These are phyloP conservation scores for Leptodermis oblonga DNA, from an alignment of 257 asterid species.

Conservation along the genomic window DNA sequence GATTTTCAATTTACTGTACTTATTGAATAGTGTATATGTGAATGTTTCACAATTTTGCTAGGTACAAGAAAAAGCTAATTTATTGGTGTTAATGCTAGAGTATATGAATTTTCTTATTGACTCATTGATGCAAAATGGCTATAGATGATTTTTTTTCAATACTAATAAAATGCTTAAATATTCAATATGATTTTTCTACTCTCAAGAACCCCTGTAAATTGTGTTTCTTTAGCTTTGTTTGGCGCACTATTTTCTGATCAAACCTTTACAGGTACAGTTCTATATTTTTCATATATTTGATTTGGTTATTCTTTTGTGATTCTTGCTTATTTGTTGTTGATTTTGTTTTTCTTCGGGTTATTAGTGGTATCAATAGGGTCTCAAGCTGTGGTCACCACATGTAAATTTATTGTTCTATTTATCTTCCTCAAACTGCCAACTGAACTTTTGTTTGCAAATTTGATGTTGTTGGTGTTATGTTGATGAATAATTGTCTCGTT, in stretches of 20 bases:
- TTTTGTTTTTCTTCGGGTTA: conserved; percentile 43
- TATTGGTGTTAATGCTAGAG: background rate
- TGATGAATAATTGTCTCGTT: background rate
- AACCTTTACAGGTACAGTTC: conserved; percentile 74
- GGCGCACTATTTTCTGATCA: conserved; percentile 95
- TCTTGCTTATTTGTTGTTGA: background rate
- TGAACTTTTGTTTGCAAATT: background rate
- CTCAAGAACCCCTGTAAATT: conserved; percentile 93
- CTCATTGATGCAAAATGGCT: background rate
- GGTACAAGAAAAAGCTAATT: no score
- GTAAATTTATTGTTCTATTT: conserved; percentile 36
- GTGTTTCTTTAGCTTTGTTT: conserved; percentile 85
- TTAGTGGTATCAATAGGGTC: conserved; percentile 90
- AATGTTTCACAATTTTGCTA: no score
- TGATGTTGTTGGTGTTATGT: background rate
- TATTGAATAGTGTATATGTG: no score
- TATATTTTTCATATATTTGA: conserved; percentile 12
- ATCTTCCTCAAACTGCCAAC: background rate
- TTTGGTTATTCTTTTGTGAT: conserved; percentile 3
- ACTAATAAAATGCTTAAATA: background rate
- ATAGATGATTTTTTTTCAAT: background rate
- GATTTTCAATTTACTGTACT: no score
- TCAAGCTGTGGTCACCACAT: conserved; percentile 83
- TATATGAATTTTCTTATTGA: background rate
- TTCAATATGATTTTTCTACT: conserved; percentile 17